phyloP scores from a whole-genome alignment of 306 rosid genomes.

The Cucurbita argyrosperma region DNA sequence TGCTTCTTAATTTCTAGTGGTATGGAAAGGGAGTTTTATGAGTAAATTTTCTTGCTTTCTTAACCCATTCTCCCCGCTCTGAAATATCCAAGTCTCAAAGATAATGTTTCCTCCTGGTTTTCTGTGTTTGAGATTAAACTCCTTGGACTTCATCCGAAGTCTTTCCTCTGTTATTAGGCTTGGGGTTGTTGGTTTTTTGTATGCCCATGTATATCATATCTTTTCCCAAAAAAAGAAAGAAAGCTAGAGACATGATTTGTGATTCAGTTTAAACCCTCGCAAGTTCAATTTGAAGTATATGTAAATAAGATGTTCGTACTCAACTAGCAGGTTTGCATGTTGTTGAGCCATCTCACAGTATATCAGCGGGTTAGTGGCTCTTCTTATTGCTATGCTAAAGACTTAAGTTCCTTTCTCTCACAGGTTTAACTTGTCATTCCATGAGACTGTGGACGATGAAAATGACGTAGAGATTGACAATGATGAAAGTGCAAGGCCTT shows the following conservation, averaged over 20 bases:
- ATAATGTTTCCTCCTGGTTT: too few species aligned
- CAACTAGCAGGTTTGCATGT: background rate
- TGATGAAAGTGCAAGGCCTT: conserved; percentile 44
- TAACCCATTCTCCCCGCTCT: too few species aligned
- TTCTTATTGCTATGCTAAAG: background rate
- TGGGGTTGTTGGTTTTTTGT: too few species aligned
- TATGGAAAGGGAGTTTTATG: too few species aligned
- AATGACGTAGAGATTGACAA: conserved; percentile 32
- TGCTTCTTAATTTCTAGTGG: too few species aligned
- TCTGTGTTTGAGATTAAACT: too few species aligned
- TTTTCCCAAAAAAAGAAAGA: too few species aligned
- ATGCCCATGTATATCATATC: too few species aligned
- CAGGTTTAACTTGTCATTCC: conserved; percentile 62
- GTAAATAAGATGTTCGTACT: background rate
- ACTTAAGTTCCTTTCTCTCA: conserved; percentile 9
- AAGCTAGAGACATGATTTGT: background rate
- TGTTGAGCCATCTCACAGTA: background rate
- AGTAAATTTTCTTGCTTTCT: too few species aligned
- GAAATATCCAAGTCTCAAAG: too few species aligned
- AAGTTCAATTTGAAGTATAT: background rate
- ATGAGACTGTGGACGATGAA: conserved; percentile 37
- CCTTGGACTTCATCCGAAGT: too few species aligned
- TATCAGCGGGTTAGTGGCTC: background rate
- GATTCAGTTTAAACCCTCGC: background rate
- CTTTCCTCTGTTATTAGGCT: too few species aligned